Evolutionary conservation across 768 basidiomycete species (phyloP), one percentile per base, ranked within the genome.

Genomic region (Peribolospora kevripleyi): DNA sequence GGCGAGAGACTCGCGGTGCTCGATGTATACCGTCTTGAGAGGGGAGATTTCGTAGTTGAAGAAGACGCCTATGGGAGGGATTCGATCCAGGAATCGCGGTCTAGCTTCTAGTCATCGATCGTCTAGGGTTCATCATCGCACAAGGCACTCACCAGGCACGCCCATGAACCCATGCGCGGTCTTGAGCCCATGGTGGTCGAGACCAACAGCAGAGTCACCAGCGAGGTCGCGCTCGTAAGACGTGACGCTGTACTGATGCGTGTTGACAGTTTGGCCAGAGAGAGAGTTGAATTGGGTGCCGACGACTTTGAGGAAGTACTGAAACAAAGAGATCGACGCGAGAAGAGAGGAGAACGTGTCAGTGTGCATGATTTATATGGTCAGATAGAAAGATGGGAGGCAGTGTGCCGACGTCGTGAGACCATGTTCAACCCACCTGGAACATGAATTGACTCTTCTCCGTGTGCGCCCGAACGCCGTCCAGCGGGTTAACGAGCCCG

Each of bases 281-380:
- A 91, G 71, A n/a, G 80, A 82, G 58, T 77, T 75, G 71, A 93
- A 95, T 65, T 82, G 81, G 2, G 91, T 98, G 6, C 87, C 86
- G 46, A 98, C 93, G 48, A 98, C 91, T 69, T 98, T 98, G 64
- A 98, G 74, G 78, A 95, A 97, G 69, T 97, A 91, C 65, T 97
- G 60, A 48, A 63, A 62, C 61, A 62, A 25, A 6, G 42, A 48
- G 10, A 48, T 6, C 11, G 51, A 5, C 41, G 11, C 51, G 13
- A 14, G 9, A 38, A 14, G 41, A 42, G 39, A 39, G 50, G 13
- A 11, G 48, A 42, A 38, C 40, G 25, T 3, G 3, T 2, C 10
- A 10, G 36, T 25, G 6, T 37, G 7, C 4, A 4, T n/a, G 7
- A 39, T 4, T 42, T 6, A 53, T 14, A 14, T 52, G 38, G 40